Evolutionary conservation across 2,329 filamentous ascomycete genomes (phyloP), one percentile per base, ranked within the genome.

Genomic region (Aspergillus oerlinghausenensis): DNA sequence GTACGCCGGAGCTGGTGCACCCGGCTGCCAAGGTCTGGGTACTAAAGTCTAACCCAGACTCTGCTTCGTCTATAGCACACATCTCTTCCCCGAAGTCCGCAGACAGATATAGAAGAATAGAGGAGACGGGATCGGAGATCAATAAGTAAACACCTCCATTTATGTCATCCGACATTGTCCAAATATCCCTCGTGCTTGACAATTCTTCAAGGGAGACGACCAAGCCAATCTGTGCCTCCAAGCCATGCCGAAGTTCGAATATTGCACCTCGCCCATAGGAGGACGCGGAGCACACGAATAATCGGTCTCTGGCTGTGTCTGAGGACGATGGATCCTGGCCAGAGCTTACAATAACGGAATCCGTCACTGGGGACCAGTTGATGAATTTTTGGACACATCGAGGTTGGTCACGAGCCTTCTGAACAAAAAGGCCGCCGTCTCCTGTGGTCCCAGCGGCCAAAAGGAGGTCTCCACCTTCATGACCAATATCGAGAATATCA

Each of bases 391-490:
- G 84, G 26, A 88, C 77, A 52, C 80, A 79, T 49, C 77, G 73
- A 51, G 75, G 80, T 26, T 80, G 72, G 58, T 82, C 74, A 61
- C 85, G 81, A 52, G 86, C 80, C 56, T 81, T 76, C 71, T 89
- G 86, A 73, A 86, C 84, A 77, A 88, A 93, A 5, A 94, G 80
- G 0, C 87, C 86, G 6, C 92, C 92, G 58, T 87, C 84, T 8
- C 91, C 89, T 53, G 87, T 88, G 62, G 89, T 87, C 0, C 93
- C 92, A 4, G 88, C 89, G 50, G 88, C 84, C 38, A 95, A 82
- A 49, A 96, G 77, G n/a, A 95, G 81, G 70, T 96, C 92, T 2
- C 86, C 85, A 56, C 83, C 85, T 38, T 81, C 77, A 60, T 84
- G 83, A 50, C 83, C 85, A n/a, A 89, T 79, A 55, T 79, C 78